Conservation (phyloP, 2,329 filamentous ascomycete species). For the Sporothrix brunneoviolacea region DNA sequence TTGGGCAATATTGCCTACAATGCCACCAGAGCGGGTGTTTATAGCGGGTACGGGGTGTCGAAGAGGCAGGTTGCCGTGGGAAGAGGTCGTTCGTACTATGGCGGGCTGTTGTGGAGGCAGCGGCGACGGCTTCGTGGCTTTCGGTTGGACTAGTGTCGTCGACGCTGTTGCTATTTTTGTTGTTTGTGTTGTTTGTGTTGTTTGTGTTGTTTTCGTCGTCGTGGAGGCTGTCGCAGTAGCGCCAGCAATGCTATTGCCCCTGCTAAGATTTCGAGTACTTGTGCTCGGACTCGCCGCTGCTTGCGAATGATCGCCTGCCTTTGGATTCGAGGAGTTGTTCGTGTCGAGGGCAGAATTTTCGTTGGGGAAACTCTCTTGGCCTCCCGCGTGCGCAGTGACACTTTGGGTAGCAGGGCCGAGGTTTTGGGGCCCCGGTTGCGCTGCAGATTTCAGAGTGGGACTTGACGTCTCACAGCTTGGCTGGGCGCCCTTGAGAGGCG, state of each 20-base stretch:
- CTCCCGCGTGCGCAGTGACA: background rate
- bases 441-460: background rate
- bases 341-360: background rate
- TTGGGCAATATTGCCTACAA: conserved; percentile 61
- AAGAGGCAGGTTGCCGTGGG: conserved; percentile 38
- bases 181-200: background rate
- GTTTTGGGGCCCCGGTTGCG: too few species aligned
- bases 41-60: conserved; percentile 57
- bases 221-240: background rate
- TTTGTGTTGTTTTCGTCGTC: background rate
- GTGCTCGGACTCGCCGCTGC: too few species aligned
- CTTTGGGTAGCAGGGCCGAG: conserved; percentile 1
- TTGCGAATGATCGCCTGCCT: too few species aligned
- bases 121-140: conserved; percentile 3
- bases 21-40: conserved; percentile 54
- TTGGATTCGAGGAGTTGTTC: background rate
- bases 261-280: too few species aligned
- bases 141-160: conserved; percentile 10
- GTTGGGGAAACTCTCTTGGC: background rate
- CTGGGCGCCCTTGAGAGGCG: background rate
- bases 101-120: conserved; percentile 24
- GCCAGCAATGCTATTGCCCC: background rate
- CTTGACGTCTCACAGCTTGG: background rate
- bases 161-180: background rate
- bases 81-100: conserved; percentile 42